A percentile compares a stretch with the other conserved stretches of the same genome.
Conservation (phyloP, 805 yeast genomes). For the Lachancea lanzarotensis region DNA sequence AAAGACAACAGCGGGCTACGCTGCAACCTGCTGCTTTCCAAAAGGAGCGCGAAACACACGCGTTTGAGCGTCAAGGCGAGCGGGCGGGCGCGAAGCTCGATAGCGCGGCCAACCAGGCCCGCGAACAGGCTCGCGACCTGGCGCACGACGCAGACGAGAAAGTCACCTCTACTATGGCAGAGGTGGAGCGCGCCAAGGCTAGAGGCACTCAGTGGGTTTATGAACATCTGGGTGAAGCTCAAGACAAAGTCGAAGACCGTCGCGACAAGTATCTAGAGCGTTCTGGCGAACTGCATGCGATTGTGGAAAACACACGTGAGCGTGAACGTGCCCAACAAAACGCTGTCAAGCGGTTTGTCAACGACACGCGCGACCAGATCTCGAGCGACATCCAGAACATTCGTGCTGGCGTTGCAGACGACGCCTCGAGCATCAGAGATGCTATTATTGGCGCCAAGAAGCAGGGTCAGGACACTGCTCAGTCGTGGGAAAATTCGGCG, state of each 20-base stretch:
- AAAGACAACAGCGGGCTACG: constrained; percentile 15
- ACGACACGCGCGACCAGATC: constrained; percentile 8
- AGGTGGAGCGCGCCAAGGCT: constrained; percentile 11
- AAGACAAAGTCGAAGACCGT: constrained; percentile 5
- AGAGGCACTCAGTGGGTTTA: constrained; percentile 9
- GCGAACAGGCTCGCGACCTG: constrained; percentile 6
- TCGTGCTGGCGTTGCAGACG: constrained; percentile 15
- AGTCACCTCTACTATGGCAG: constrained; percentile 8
- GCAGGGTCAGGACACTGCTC: constrained; percentile 4
- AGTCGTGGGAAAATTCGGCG: constrained; percentile 8
- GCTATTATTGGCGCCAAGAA: constrained; percentile 11
- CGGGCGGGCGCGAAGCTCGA: constrained; percentile 11
- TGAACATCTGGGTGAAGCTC: constrained; percentile 9
- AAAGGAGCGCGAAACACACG: constrained; percentile 4
- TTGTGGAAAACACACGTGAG: constrained; percentile 4
- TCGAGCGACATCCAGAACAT: constrained; percentile 11
- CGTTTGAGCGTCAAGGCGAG: constrained; percentile 9
- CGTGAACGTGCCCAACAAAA: constrained; percentile 7
- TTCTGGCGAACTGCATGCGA: constrained; percentile 6
- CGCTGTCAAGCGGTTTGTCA: constrained; percentile 5
- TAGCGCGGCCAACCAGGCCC: constrained; percentile 4
- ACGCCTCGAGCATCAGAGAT: constrained; percentile 12
- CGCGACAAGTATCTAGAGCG: constrained; percentile 9
- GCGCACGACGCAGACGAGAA: constrained; percentile 9
- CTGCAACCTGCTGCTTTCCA: constrained; percentile 2